phyloP scores from a whole-genome alignment of 805 yeast species.

The Teunomyces lycoperdinae region DNA sequence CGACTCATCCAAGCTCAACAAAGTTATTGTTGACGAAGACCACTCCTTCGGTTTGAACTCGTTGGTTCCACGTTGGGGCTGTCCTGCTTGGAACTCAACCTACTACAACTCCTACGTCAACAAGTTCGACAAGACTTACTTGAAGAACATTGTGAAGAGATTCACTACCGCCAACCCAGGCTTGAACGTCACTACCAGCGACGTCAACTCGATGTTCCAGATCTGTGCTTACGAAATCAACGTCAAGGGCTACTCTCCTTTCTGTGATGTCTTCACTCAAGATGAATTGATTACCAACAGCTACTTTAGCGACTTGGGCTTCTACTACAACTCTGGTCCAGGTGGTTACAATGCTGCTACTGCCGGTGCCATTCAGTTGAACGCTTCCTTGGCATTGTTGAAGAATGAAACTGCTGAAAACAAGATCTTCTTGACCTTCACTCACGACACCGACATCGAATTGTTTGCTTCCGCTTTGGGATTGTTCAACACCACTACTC shows the following conservation, averaged over 20 bases:
- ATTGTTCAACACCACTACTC: conserved; percentile 5
- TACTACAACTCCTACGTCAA: conserved; percentile 14
- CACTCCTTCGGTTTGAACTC: conserved; percentile 54
- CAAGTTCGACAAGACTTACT: conserved; percentile 18
- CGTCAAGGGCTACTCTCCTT: conserved; percentile 12
- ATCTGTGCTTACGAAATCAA: conserved; percentile 16
- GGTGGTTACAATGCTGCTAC: conserved; percentile 9
- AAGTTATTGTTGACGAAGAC: conserved; percentile 47
- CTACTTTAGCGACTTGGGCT: conserved; percentile 10
- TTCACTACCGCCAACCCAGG: conserved; percentile 15
- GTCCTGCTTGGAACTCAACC: conserved; percentile 18
- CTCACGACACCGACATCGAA: conserved; percentile 16
- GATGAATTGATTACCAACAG: conserved; percentile 11
- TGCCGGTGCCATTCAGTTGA: conserved; percentile 9
- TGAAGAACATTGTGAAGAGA: conserved; percentile 15
- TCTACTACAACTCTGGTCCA: conserved; percentile 14
- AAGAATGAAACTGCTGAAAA: conserved; percentile 10
- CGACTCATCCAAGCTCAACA: conserved; percentile 25
- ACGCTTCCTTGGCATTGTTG: conserved; percentile 11
- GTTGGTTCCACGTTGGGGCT: conserved; percentile 52
- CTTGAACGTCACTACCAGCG: conserved; percentile 8
- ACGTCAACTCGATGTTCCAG: conserved; percentile 10
- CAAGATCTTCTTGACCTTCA: conserved; percentile 13
- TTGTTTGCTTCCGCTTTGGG: conserved; percentile 11
- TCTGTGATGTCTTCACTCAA: conserved; percentile 13